Conservation (phyloP, 2,329 filamentous ascomycete genomes). For the Graphilbum ipis-grandicollis region DNA sequence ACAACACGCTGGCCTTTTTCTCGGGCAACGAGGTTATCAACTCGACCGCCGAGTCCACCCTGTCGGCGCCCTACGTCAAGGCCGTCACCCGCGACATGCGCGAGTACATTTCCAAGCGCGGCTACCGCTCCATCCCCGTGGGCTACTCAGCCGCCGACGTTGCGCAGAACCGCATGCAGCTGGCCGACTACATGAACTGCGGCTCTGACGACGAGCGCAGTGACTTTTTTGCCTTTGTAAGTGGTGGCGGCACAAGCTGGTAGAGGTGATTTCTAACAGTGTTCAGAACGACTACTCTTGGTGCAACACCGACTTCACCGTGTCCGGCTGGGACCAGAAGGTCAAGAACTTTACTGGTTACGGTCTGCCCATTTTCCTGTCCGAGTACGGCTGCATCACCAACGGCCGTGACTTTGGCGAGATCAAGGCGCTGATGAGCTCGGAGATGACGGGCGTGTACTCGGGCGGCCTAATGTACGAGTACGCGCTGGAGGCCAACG, state of each 20-base stretch:
- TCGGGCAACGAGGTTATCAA: constrained; percentile 72
- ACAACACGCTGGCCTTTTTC: constrained; percentile 78
- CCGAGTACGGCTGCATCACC: constrained; percentile 80
- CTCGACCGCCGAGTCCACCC: constrained; percentile 42
- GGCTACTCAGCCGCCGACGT: constrained; percentile 71
- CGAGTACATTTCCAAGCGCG: constrained; percentile 45
- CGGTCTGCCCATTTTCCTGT: constrained; percentile 81
- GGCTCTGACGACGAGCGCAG: constrained; percentile 67
- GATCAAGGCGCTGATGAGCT: constrained; percentile 60
- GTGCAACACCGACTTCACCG: constrained; percentile 55
- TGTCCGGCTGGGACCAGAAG: constrained; percentile 73
- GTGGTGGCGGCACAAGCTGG: too few species aligned
- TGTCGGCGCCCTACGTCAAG: constrained; percentile 57
- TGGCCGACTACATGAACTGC: constrained; percentile 87
- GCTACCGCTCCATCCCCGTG: constrained; percentile 51
- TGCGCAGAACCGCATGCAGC: constrained; percentile 67
- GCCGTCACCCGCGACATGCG: constrained; percentile 63
- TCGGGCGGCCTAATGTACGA: constrained; percentile 95
- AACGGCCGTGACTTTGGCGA: constrained; percentile 72
- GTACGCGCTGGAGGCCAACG: constrained; percentile 65
- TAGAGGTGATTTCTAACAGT: too few species aligned
- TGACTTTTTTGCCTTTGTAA: constrained; percentile 66
- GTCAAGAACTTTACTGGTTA: constrained; percentile 77
- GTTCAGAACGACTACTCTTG: constrained; percentile 71
- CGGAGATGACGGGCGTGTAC: constrained; percentile 75